Conservation (phyloP, 345 rosid species). For the Rubroshorea leprosula region DNA sequence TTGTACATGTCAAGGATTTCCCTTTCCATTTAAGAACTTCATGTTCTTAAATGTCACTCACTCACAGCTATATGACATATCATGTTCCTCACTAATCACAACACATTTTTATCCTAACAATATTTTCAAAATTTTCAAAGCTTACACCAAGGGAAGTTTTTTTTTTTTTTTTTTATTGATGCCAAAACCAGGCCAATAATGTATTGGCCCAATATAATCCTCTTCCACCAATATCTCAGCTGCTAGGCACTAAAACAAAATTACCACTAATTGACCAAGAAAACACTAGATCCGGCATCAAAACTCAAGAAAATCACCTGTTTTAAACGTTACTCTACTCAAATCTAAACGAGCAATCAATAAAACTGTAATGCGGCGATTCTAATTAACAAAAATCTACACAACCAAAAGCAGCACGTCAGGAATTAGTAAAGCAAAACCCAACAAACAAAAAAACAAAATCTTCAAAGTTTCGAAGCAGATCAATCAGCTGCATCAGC, state of each 20-base stretch:
- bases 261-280: too few relatives aligned
- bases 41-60: too few relatives aligned
- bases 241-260: neutral
- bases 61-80: too few relatives aligned
- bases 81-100: too few relatives aligned
- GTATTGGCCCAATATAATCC: neutral
- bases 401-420: slow-evolving; percentile 8
- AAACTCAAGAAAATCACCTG: neutral
- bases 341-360: slow-evolving; percentile 11
- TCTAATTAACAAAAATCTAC: neutral
- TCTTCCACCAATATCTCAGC: neutral
- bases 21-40: too few relatives aligned
- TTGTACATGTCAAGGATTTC: too few relatives aligned
- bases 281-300: slow-evolving; percentile 5
- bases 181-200: too few relatives aligned
- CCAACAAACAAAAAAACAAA: neutral
- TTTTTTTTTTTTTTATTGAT: too few relatives aligned
- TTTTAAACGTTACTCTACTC: slow-evolving; percentile 15
- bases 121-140: too few relatives aligned
- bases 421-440: neutral
- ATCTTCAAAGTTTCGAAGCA: slow-evolving; percentile 5
- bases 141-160: too few relatives aligned
- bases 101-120: too few relatives aligned
- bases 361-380: slow-evolving; percentile 8
- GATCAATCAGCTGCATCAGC: slow-evolving; percentile 16